Evolutionary conservation across 768 basidiomycete genomes (phyloP), one percentile per base, ranked within the genome.

Genomic region (Mycena alexandri): DNA sequence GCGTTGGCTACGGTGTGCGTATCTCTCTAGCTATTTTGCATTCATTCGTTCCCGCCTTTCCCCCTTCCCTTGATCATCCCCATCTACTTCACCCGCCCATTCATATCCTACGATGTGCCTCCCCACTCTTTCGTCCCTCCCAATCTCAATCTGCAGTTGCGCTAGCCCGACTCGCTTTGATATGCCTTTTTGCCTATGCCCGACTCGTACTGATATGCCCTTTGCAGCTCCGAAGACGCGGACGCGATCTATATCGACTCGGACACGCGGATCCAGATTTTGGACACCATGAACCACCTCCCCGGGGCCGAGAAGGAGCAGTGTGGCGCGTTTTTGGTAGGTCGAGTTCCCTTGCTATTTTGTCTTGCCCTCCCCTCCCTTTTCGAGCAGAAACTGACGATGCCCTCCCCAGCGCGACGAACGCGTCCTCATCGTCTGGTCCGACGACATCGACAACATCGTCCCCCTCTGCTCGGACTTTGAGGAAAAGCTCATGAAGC

Each of bases 251-350:
- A 89, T 72, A 85, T 96, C 67, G 92, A 94, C 78, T 76, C 78
- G 61, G 89, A 95, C 75, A 96, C 94, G 1, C 90, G 93, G 8
- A 96, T 96, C 58, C 95, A 96, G 78, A 89, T 96, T 62, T 77
- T 96, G 25, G 90, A 93, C 65, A 87, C 87, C 17, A 88, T 96
- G 71, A 73, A 75, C 58, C 84, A 87, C 63, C 81, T 96, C 46
- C 87, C 90, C 8, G 85, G 86, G 44, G 94, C 94, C 9, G 93
- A 96, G 75, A 96, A 95, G 81, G 94, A 96, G 75, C 94, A 96
- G 73, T 94, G 92, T 55, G 95, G 90, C 21, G 95, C 95, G 14
- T 96, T 96, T 76, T 85, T 95, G 59, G 93, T 91, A 76, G 14
- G 38, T 36, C n/a, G n/a, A 36, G 12, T 12, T 36, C 7, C 34